Evolutionary conservation across 2,329 filamentous ascomycete species (phyloP), one percentile per base, ranked within the genome.

Genomic region (Bipolaris cookei): DNA sequence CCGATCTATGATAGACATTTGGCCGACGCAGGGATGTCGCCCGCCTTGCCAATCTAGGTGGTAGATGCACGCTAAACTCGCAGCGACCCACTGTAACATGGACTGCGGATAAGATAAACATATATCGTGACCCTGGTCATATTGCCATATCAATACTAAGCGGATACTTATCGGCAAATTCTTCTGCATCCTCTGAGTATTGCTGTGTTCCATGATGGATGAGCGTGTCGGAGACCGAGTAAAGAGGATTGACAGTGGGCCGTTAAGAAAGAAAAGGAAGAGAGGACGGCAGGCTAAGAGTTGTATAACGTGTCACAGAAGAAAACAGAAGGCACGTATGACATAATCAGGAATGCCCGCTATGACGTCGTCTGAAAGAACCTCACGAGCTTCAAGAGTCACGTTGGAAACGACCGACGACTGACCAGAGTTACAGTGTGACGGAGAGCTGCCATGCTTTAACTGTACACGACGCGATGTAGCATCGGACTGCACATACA

Each of bases 361-460:
- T 6, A 16, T 25, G 23, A 42, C 39, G 21, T 25, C 25, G 7
- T 28, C 7, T 28, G 25, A 28, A 28, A 28, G 25, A 28, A 25
- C 8, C 39, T 16, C 20, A n/a, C 16, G 10, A 23, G 18, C 5
- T 14, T 2, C 16, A 28, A 10, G 21, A 14, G 5, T 5, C 21
- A 25, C 6, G 6, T 14, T 14, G 21, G 20, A 34, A 51, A 35
- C 18, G n/a, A 18, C 14, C 35, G 20, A n/a, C 4, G 7, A 30
- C 28, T 56, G 38, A 56, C 37, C 8, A 35, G 23, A 10, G 28
- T 7, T 13, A 21, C 18, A 64, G 63, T 65, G 63, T 37, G 58
- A 65, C 51, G 63, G 63, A 16, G 58, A 62, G 10, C 35, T 52
- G 14, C 63, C 63, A 21, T 65, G 63, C 53, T 62, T 64, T 38